Evolutionary conservation across 148 eudicot genomes (phyloP).

Genomic region (Camellia lanceoleosa): DNA sequence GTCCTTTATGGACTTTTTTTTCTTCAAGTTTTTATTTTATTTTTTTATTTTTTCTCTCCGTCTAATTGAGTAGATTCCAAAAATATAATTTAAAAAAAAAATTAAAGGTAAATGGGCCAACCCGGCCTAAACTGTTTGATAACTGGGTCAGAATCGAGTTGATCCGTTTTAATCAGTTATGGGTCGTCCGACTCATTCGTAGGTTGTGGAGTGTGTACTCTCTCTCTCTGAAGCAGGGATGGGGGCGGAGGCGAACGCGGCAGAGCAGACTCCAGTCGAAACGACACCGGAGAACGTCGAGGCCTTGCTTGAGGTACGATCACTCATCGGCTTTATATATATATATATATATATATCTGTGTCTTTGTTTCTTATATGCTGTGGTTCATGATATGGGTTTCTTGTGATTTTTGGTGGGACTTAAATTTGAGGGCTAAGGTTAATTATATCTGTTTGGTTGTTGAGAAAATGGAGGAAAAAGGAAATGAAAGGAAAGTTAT

Average conservation of each 20-base stretch:
- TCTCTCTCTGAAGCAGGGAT: background rate
- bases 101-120: too few relatives aligned
- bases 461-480: background rate
- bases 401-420: background rate
- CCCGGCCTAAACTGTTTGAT: too few relatives aligned
- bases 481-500: background rate
- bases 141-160: too few relatives aligned
- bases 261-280: background rate
- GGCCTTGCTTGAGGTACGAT: constrained; percentile 16
- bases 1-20: too few relatives aligned
- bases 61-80: too few relatives aligned
- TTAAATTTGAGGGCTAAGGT: background rate
- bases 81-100: too few relatives aligned
- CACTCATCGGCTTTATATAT: too few relatives aligned
- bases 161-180: too few relatives aligned
- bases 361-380: background rate
- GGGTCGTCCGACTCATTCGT: too few relatives aligned
- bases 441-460: background rate
- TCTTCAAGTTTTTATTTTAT: too few relatives aligned
- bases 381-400: background rate
- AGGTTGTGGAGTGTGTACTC: too few relatives aligned
- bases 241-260: constrained; percentile 3
- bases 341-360: background rate
- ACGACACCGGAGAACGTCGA: constrained; percentile 15
- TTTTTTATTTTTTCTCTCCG: too few relatives aligned